phyloP scores from a whole-genome alignment of 2,329 filamentous ascomycete species.

The Torrubiellomyces zombiae region DNA sequence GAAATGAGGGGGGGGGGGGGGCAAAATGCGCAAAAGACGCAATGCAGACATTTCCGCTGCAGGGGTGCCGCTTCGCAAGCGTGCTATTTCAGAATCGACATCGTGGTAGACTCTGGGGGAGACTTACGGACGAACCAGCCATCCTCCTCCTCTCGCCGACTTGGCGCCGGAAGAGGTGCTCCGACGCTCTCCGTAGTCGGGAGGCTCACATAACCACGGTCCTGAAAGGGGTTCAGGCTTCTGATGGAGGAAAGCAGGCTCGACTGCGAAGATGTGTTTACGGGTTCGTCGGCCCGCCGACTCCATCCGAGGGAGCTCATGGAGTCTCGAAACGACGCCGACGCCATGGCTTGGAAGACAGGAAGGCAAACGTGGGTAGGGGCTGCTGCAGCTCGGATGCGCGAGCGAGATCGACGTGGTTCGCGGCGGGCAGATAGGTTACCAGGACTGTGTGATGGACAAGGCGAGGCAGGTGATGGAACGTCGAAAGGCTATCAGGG shows the following conservation, averaged over 20 bases:
- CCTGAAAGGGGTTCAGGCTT: slow-evolving; percentile 74
- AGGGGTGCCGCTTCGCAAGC: slow-evolving; percentile 18
- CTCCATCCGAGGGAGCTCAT: slow-evolving; percentile 94
- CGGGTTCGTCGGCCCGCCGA: slow-evolving; percentile 64
- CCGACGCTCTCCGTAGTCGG: slow-evolving; percentile 71
- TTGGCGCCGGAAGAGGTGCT: slow-evolving; percentile 72
- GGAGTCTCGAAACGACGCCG: slow-evolving; percentile 77
- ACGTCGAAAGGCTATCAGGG: not conserved
- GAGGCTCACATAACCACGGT: slow-evolving; percentile 75
- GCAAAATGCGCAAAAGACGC: slow-evolving; percentile 16
- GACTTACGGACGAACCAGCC: slow-evolving; percentile 87
- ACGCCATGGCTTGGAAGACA: slow-evolving; percentile 47
- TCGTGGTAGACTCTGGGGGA: no score
- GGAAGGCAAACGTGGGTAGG: not conserved
- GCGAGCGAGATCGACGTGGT: slow-evolving; percentile 2
- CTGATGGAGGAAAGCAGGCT: slow-evolving; percentile 68
- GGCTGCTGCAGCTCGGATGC: slow-evolving; percentile 1
- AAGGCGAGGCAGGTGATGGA: slow-evolving; percentile 1
- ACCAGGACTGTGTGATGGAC: no score
- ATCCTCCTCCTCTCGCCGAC: slow-evolving; percentile 82
- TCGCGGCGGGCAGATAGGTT: no score
- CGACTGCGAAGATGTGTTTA: slow-evolving; percentile 51
- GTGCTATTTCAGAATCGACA: no score
- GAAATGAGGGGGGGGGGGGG: no score
- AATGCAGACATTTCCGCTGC: slow-evolving; percentile 30